Evolutionary conservation across 257 asterid species (phyloP).

Genomic region (Misopates orontium): DNA sequence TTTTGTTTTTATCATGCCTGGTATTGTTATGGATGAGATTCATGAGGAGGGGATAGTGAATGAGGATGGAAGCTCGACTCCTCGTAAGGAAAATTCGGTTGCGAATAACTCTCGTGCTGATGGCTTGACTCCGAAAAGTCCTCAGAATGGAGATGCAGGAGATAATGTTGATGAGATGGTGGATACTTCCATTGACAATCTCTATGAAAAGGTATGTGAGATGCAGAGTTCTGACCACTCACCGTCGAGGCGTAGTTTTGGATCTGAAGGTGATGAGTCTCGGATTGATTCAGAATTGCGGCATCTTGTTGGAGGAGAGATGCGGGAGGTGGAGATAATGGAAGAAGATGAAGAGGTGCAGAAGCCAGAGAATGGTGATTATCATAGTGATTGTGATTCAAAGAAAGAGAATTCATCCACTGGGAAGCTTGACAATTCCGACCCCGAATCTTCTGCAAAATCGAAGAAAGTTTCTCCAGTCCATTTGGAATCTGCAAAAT

Average conservation of each 20-base stretch:
- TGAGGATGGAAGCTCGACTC: constrained; percentile 44
- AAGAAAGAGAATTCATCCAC: constrained; percentile 42
- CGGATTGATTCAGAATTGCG: constrained; percentile 82
- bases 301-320: constrained; percentile 89
- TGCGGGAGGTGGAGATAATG: constrained; percentile 78
- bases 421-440: constrained; percentile 41
- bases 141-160: constrained; percentile 36
- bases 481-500: constrained; percentile 45
- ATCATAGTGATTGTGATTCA: constrained; percentile 40
- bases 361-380: constrained; percentile 42
- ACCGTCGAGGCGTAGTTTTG: constrained; percentile 82
- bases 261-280: constrained; percentile 96
- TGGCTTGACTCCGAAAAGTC: constrained; percentile 38
- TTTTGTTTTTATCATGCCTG: constrained; percentile 55
- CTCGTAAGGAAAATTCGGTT: constrained; percentile 38
- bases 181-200: constrained; percentile 86
- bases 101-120: constrained; percentile 29
- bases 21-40: constrained; percentile 62
- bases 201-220: constrained; percentile 84
- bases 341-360: constrained; percentile 75
- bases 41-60: constrained; percentile 47
- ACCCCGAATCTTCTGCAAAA: constrained; percentile 40
- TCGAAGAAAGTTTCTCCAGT: constrained; percentile 41
- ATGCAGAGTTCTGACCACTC: constrained; percentile 98
- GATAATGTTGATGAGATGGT: constrained; percentile 40